phyloP scores from a whole-genome alignment of 2,329 filamentous ascomycete species.

The Sclerotiophoma versabilis region DNA sequence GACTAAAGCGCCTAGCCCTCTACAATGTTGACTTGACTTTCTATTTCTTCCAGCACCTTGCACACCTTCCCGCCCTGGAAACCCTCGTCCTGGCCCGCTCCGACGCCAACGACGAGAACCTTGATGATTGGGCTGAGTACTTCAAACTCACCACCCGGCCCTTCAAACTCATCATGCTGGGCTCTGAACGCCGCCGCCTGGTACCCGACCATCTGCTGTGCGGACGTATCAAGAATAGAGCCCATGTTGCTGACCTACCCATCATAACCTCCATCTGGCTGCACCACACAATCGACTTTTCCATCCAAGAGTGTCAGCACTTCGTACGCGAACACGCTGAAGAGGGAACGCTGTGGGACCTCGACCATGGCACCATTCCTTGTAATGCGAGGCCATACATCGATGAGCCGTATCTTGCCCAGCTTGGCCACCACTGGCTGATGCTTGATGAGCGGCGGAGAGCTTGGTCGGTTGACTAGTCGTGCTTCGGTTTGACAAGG shows the following conservation, averaged over 20 bases:
- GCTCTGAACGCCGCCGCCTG: conserved; percentile 25
- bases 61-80: conserved; percentile 48
- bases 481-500: no score
- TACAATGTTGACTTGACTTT: conserved; percentile 52
- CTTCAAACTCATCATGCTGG: conserved; percentile 32
- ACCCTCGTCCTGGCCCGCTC: conserved; percentile 55
- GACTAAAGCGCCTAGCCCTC: conserved; percentile 53
- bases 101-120: conserved; percentile 23
- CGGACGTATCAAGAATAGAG: conserved; percentile 36
- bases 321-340: conserved; percentile 54
- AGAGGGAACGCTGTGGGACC: conserved; percentile 45
- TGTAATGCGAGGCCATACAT: conserved; percentile 15
- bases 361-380: conserved; percentile 14
- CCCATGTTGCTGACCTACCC: conserved; percentile 41
- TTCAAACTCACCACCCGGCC: conserved; percentile 35
- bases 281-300: conserved; percentile 51
- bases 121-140: conserved; percentile 54
- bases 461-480: conserved; percentile 17
- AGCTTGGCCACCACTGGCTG: conserved; percentile 12
- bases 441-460: conserved; percentile 16
- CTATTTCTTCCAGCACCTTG: conserved; percentile 40
- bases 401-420: conserved; percentile 15
- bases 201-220: conserved; percentile 23
- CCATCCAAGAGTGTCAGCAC: conserved; percentile 48
- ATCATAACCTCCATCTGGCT: conserved; percentile 52